These are phyloP conservation scores for Monosiga brevicollis DNA, from an alignment of 78 protist species.

Conservation along the genomic window DNA sequence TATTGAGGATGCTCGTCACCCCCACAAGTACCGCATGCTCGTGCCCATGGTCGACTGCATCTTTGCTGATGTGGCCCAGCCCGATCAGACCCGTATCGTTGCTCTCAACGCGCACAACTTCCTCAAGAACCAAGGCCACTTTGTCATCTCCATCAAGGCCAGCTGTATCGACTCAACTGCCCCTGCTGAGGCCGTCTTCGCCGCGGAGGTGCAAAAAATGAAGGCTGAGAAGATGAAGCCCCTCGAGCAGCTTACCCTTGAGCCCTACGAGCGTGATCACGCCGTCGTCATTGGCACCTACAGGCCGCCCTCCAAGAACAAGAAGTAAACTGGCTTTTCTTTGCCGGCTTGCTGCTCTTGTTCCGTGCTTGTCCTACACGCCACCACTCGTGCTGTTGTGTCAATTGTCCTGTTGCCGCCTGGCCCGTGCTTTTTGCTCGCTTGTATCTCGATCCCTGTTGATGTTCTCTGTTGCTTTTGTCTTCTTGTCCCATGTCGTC, in stretches of 20 bases:
- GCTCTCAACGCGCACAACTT: conserved; percentile 95
- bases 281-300: conserved; percentile 87
- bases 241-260: conserved; percentile 88
- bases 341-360: no score
- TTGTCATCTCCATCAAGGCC: conserved; percentile 98
- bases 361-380: no score
- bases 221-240: conserved; percentile 74
- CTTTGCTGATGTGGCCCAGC: conserved; percentile 99
- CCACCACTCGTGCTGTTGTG: no score
- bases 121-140: conserved; percentile 98
- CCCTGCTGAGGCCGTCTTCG: conserved; percentile 87
- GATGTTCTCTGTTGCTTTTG: no score
- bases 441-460: no score
- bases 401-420: no score
- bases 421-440: no score
- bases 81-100: conserved; percentile 98
- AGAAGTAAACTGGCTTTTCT: no score
- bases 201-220: conserved; percentile 79
- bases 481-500: no score
- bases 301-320: no score
- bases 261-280: conserved; percentile 99
- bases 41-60: conserved; percentile 97
- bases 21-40: conserved; percentile 95
- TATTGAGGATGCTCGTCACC: conserved; percentile 99
- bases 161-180: conserved; percentile 98